These are phyloP conservation scores for Podila epigama DNA, from an alignment of 192 early-diverging fungal species.

Conservation along the genomic window DNA sequence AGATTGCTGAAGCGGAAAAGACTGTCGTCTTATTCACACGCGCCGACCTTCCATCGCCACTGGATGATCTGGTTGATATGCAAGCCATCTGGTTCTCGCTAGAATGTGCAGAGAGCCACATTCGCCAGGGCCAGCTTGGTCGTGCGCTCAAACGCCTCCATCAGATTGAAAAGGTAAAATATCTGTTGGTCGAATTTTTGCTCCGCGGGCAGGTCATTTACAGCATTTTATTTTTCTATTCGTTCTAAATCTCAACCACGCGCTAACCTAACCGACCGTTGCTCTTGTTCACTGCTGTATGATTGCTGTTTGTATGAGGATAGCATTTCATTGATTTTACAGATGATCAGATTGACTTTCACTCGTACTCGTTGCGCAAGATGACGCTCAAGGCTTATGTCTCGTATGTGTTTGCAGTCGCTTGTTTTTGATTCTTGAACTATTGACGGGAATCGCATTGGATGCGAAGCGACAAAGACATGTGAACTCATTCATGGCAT, in stretches of 20 bases:
- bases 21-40: constrained; percentile 85
- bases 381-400: constrained; percentile 86
- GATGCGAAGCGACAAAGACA: too few relatives aligned
- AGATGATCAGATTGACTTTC: constrained; percentile 97
- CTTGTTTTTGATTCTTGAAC: neutral
- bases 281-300: too few relatives aligned
- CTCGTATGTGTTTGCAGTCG: constrained; percentile 51
- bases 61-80: constrained; percentile 87
- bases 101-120: constrained; percentile 78
- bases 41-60: constrained; percentile 66
- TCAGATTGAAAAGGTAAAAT: constrained; percentile 71
- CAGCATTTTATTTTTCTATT: neutral
- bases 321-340: constrained; percentile 82
- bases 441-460: neutral
- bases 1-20: constrained; percentile 86
- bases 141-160: constrained; percentile 90
- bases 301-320: too few relatives aligned
- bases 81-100: constrained; percentile 92
- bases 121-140: constrained; percentile 73
- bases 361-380: constrained; percentile 92
- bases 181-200: neutral
- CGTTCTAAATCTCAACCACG: constrained; percentile 23
- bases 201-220: neutral
- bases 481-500: too few relatives aligned
- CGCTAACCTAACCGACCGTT: too few relatives aligned